Conservation (phyloP, 2,329 filamentous ascomycete genomes). For the Aspergillus versicolor region DNA sequence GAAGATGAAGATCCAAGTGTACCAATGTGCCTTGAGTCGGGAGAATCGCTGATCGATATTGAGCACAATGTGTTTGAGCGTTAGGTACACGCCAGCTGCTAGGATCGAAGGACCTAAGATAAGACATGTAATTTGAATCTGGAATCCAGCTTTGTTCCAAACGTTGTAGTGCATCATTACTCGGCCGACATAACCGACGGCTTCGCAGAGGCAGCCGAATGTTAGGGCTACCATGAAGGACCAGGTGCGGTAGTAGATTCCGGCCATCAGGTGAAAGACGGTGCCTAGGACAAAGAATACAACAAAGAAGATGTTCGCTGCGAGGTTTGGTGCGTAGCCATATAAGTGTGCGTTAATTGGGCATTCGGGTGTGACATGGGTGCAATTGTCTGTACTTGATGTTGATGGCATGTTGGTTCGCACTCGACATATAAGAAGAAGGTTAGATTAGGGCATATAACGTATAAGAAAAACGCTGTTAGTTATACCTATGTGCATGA, state of each 20-base stretch:
- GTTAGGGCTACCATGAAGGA: conserved; percentile 54
- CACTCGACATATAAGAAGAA: not conserved
- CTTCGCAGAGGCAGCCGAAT: conserved; percentile 56
- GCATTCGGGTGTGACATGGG: conserved; percentile 31
- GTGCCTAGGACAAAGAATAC: conserved; percentile 51
- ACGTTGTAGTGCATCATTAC: conserved; percentile 56
- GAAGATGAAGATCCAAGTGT: conserved; percentile 55
- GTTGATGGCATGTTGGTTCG: not conserved
- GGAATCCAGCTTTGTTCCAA: conserved; percentile 44
- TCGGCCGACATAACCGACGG: conserved; percentile 61
- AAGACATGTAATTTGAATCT: conserved; percentile 55
- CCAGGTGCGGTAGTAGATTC: conserved; percentile 47
- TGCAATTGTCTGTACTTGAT: conserved; percentile 28
- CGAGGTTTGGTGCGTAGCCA: conserved; percentile 54
- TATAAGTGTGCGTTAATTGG: conserved; percentile 43
- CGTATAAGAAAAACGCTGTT: not conserved
- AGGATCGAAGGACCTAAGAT: conserved; percentile 66
- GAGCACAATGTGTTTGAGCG: conserved; percentile 34
- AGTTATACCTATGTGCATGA: not conserved
- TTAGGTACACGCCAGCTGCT: conserved; percentile 64
- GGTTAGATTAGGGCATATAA: not conserved
- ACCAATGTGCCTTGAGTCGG: conserved; percentile 33
- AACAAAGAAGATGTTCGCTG: conserved; percentile 54
- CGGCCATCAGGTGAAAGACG: conserved; percentile 42
- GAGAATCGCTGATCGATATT: conserved; percentile 33